These are phyloP conservation scores for Candida buenavistaensis DNA, from an alignment of 1,139 yeast genomes.

Conservation along the genomic window DNA sequence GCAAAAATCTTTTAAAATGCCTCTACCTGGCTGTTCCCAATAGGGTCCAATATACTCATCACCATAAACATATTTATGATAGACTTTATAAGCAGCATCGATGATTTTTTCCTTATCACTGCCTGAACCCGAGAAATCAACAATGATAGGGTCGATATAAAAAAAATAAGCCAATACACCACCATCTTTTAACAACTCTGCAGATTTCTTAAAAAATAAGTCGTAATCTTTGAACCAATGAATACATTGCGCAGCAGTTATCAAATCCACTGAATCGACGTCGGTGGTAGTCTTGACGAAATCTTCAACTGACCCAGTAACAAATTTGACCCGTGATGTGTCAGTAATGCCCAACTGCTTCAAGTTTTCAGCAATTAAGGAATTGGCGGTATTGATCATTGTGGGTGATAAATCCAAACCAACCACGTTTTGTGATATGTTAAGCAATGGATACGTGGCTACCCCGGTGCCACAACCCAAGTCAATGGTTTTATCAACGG, in stretches of 20 bases:
- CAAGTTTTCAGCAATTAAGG: slow-evolving; percentile 21
- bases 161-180: slow-evolving; percentile 47
- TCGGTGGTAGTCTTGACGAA: slow-evolving; percentile 22
- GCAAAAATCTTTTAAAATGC: slow-evolving; percentile 29
- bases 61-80: slow-evolving; percentile 35
- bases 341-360: slow-evolving; percentile 23
- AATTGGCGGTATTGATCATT: slow-evolving; percentile 38
- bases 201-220: slow-evolving; percentile 28
- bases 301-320: slow-evolving; percentile 37
- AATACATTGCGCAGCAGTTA: slow-evolving; percentile 48
- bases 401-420: slow-evolving; percentile 37
- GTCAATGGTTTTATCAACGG: slow-evolving; percentile 29
- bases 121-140: slow-evolving; percentile 22
- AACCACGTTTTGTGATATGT: slow-evolving; percentile 28
- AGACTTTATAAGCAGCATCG: slow-evolving; percentile 24
- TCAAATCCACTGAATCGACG: slow-evolving; percentile 29
- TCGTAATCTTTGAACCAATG: slow-evolving; percentile 47
- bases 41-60: slow-evolving; percentile 40
- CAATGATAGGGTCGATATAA: slow-evolving; percentile 42
- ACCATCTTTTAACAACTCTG: slow-evolving; percentile 32
- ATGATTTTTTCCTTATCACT: slow-evolving; percentile 19
- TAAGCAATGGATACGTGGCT: slow-evolving; percentile 38
- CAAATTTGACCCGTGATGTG: slow-evolving; percentile 27
- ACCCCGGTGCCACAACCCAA: slow-evolving; percentile 46
- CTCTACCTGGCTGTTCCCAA: slow-evolving; percentile 50